Percentiles rank a stretch among this genome's conserved stretches.
Conservation (phyloP, 768 basidiomycete genomes). For the Naganishia antarctica region DNA sequence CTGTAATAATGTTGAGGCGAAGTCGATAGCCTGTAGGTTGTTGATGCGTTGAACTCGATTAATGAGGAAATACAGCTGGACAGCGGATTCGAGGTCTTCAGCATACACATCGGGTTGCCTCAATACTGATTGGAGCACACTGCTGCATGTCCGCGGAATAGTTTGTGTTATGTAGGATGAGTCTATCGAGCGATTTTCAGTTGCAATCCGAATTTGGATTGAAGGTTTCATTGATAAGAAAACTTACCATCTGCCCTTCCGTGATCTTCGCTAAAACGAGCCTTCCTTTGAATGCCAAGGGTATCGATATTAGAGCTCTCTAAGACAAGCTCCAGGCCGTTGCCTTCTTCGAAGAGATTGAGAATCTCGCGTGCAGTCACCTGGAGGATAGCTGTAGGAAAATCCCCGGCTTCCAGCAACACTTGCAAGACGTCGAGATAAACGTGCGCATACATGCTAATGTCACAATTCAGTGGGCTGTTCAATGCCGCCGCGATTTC, state of each 20-base stretch:
- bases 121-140: background rate
- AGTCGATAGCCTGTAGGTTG: background rate
- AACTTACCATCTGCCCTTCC: background rate
- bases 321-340: constrained; percentile 36
- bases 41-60: background rate
- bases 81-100: background rate
- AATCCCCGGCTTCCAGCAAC: constrained; percentile 33
- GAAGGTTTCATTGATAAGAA: too few relatives aligned
- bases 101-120: background rate
- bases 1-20: background rate
- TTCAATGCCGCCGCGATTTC: background rate
- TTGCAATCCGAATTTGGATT: too few relatives aligned
- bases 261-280: background rate
- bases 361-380: constrained; percentile 30
- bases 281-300: constrained; percentile 28
- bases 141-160: background rate
- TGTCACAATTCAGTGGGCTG: background rate
- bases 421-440: constrained; percentile 44
- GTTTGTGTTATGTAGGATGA: constrained; percentile 1
- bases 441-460: constrained; percentile 36
- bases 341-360: constrained; percentile 29
- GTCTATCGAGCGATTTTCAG: background rate
- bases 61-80: background rate
- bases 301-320: constrained; percentile 37
- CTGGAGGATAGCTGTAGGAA: constrained; percentile 34